These are phyloP conservation scores for Sphaerulina musiva DNA, from an alignment of 2,329 filamentous ascomycete genomes.

Conservation along the genomic window DNA sequence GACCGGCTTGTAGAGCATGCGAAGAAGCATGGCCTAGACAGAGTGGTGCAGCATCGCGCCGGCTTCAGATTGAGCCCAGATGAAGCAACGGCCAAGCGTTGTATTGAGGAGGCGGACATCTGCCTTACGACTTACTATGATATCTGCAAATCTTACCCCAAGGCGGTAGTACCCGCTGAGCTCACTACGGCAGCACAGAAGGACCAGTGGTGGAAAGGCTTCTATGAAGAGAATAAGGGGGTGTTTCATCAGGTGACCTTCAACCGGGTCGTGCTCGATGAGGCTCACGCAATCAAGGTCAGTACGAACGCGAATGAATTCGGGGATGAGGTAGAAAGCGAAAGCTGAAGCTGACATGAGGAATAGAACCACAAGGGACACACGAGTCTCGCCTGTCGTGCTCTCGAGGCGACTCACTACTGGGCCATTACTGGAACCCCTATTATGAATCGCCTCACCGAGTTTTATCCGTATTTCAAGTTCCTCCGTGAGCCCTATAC, in stretches of 20 bases:
- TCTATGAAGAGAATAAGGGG: conserved; percentile 33
- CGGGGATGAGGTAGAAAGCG: background rate
- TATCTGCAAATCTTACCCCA: conserved; percentile 39
- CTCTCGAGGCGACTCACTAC: conserved; percentile 34
- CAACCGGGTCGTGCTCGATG: conserved; percentile 66
- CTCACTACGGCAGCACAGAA: conserved; percentile 36
- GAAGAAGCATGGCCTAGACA: conserved; percentile 20
- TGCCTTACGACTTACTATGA: conserved; percentile 41
- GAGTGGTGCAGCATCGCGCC: conserved; percentile 17
- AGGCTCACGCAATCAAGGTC: conserved; percentile 89
- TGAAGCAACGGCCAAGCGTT: conserved; percentile 2
- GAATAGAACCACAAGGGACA: conserved; percentile 38
- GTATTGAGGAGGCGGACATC: conserved; percentile 23
- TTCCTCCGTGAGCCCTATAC: conserved; percentile 40
- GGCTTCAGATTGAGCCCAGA: conserved; percentile 12
- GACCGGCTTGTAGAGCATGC: conserved; percentile 4
- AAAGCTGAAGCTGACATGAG: conserved; percentile 2
- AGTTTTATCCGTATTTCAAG: conserved; percentile 40
- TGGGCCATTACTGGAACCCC: conserved; percentile 44
- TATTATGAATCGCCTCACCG: conserved; percentile 32
- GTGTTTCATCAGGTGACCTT: conserved; percentile 39
- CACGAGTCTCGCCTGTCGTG: conserved; percentile 43
- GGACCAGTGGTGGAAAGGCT: conserved; percentile 35
- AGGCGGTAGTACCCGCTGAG: conserved; percentile 34
- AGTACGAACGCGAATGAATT: conserved; percentile 21